A percentile compares a stretch with the other conserved stretches of the same genome.
These are phyloP conservation scores for Cymbopogon citratus DNA, from an alignment of 176 grass and related monocot genomes.

Conservation along the genomic window DNA sequence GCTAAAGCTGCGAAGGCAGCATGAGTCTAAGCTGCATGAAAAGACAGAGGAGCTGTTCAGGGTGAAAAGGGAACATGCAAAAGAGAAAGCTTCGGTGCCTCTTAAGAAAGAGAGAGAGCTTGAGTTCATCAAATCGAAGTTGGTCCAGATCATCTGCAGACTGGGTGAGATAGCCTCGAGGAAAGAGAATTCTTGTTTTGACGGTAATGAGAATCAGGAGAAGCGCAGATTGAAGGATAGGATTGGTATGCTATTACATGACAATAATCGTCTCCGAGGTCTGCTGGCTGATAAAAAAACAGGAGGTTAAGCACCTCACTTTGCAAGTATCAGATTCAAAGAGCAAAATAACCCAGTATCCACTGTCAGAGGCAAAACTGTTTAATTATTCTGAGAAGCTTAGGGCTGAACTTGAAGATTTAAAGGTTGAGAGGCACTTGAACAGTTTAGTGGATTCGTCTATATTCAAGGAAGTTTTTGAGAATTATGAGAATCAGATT, in stretches of 20 bases:
- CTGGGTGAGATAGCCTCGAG: constrained; percentile 48
- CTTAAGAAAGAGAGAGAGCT: constrained; percentile 70
- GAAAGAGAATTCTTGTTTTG: constrained; percentile 26
- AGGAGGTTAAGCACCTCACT: constrained; percentile 31
- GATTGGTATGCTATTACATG: constrained; percentile 37
- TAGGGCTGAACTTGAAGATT: constrained; percentile 43
- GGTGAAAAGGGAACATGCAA: constrained; percentile 68
- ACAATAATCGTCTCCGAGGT: constrained; percentile 47
- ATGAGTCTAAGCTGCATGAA: constrained; percentile 50
- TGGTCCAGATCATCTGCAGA: constrained; percentile 51
- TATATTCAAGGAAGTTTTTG: constrained; percentile 44
- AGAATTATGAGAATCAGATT: background rate
- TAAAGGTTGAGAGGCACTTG: constrained; percentile 42
- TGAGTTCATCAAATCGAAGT: constrained; percentile 40
- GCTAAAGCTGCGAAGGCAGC: constrained; percentile 47
- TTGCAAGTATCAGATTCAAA: constrained; percentile 27
- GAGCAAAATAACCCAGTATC: constrained; percentile 4
- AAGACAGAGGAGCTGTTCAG: constrained; percentile 87
- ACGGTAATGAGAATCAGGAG: constrained; percentile 18
- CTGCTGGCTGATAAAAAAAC: constrained; percentile 47
- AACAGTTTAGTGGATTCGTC: constrained; percentile 26
- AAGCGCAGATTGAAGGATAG: constrained; percentile 43
- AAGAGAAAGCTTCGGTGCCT: constrained; percentile 42
- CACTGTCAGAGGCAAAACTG: constrained; percentile 26
- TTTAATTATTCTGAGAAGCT: constrained; percentile 39